Conservation (phyloP, 805 yeast genomes). For the Vanderwaltozyma yarrowii region DNA sequence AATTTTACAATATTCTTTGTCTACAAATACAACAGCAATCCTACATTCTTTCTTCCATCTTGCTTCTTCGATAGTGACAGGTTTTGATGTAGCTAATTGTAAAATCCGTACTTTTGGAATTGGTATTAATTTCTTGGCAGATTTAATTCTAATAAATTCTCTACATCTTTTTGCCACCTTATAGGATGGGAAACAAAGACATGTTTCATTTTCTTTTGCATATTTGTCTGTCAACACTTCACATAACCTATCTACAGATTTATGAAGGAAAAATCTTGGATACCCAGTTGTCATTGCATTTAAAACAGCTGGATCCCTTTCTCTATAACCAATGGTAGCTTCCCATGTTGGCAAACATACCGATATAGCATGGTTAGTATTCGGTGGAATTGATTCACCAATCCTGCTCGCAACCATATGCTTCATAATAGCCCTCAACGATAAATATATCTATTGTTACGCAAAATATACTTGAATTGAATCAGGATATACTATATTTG, state of each 20-base stretch:
- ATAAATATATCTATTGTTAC: background rate
- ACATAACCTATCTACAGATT: slow-evolving; percentile 47
- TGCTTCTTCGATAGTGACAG: slow-evolving; percentile 47
- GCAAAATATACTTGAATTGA: too few relatives aligned
- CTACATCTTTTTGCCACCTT: slow-evolving; percentile 77
- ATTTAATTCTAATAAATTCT: slow-evolving; percentile 50
- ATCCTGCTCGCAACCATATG: slow-evolving; percentile 25
- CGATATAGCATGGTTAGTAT: slow-evolving; percentile 87
- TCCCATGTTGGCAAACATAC: slow-evolving; percentile 95
- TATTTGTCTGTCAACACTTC: slow-evolving; percentile 50
- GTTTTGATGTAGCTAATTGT: slow-evolving; percentile 64
- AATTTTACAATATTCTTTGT: slow-evolving; percentile 42
- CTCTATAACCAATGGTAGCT: slow-evolving; percentile 86
- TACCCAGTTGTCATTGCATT: slow-evolving; percentile 65
- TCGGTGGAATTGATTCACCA: slow-evolving; percentile 82
- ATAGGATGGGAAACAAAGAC: slow-evolving; percentile 70
- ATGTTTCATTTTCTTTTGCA: slow-evolving; percentile 69
- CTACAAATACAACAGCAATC: slow-evolving; percentile 73
- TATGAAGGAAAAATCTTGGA: slow-evolving; percentile 54
- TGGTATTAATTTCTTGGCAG: slow-evolving; percentile 16
- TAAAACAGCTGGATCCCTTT: slow-evolving; percentile 75
- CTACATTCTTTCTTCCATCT: slow-evolving; percentile 53
- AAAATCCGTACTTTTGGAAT: slow-evolving; percentile 44
- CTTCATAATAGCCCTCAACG: background rate
- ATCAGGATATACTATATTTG: too few relatives aligned